Evolutionary conservation across 129 eudicot species (phyloP), one percentile per base, ranked within the genome.

Genomic region (Escallonia rubra): DNA sequence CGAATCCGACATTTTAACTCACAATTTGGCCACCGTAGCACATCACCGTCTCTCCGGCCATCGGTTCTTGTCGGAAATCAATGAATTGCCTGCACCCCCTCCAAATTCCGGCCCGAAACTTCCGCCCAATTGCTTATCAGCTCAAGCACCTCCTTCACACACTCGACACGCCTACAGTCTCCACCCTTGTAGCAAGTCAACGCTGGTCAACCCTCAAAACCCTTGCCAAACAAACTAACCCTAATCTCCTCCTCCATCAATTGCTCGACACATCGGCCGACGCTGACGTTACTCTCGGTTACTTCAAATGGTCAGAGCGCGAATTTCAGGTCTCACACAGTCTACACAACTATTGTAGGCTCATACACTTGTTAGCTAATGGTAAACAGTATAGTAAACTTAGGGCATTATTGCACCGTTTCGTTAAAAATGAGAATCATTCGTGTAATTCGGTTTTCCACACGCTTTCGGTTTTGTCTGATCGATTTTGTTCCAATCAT

Each of bases 291-390:
- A 71, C 85, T n/a, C 61, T 78, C 7, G 23, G 63, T 8, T 87
- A 78, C 81, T 87, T 90, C 68, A 80, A 69, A 54, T 87, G 93
- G 93, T 83, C 87, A 6, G 73, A 77, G 38, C 67, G 56, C 3
- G 72, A 76, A 4, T 83, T n/a, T 61, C 67, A 80, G 73, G 70
- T 79, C 47, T 56, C 81, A 12, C 83, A 81, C 79, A 53, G 76
- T 10, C 75, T 83, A 8, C 76, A 73, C 39, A 65, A 80, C 59
- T 80, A 81, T 41, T 70, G 78, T 41, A 75, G 48, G 13, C 59
- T 88, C n/a, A 76, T 89, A 61, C 74, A 70, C 61, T 48, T 79
- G 42, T 61, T 92, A 34, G 89, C 81, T 8, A 68, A 72, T 53
- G 81, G 70, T 9, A 84, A 76, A 12, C 76, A 76, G 69, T 92